A percentile compares a stretch with the other conserved stretches of the same genome.
Evolutionary conservation across 2,329 filamentous ascomycete species (phyloP).

Genomic region (Neopestalotiopsis sp.): DNA sequence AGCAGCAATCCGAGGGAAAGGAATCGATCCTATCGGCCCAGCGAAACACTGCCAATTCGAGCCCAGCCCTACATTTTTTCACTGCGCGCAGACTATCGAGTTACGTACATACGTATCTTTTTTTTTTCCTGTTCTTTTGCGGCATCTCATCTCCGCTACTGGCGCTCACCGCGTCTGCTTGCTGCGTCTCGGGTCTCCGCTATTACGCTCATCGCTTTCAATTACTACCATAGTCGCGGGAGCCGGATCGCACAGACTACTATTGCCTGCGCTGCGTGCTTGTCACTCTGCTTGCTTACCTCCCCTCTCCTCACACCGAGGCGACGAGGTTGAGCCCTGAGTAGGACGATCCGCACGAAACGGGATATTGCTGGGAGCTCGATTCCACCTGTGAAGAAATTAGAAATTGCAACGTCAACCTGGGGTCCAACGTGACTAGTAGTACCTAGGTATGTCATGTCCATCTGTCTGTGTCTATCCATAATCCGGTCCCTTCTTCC

Average conservation of each 20-base stretch:
- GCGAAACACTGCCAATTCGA: not conserved
- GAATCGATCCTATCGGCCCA: not conserved
- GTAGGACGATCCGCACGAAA: conserved; percentile 12
- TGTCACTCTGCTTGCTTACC: not conserved
- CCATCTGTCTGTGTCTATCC: not conserved
- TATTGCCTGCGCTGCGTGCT: not conserved
- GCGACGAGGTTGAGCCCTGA: conserved; percentile 12
- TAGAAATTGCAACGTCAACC: conserved; percentile 17
- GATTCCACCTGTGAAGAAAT: conserved; percentile 18
- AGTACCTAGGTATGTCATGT: conserved; percentile 13
- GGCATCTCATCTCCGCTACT: conserved; percentile 5
- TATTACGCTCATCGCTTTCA: not conserved
- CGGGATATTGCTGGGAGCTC: conserved; percentile 6
- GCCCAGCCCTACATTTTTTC: conserved; percentile 3
- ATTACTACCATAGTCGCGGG: conserved; percentile 6
- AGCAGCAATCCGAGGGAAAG: not conserved
- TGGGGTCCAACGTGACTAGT: not conserved
- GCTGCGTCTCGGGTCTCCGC: not conserved
- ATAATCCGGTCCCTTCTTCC: not conserved
- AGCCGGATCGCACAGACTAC: conserved; percentile 7
- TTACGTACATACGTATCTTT: not conserved
- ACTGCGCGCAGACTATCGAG: not conserved
- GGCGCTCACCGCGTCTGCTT: conserved; percentile 1
- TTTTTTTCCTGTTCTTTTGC: not conserved
- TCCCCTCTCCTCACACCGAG: not conserved